Base-by-base conservation (phyloP, 2,329 filamentous ascomycete genomes). In the Xylaria sp. region DNA sequence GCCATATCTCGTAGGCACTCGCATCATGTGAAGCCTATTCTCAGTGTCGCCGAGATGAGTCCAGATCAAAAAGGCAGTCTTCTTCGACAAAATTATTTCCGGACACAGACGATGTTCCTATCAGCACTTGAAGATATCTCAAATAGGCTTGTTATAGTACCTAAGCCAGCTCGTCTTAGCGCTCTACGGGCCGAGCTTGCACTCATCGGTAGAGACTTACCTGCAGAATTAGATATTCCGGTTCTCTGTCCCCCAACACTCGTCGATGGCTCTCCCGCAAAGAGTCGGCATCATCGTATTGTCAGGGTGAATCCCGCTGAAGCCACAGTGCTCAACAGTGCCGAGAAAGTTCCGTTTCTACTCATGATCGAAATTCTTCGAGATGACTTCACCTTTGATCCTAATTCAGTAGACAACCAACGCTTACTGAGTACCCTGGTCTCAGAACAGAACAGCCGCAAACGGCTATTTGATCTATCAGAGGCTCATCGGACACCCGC, bases 361-460 rank as follows among this genome's bases (percentile, higher is more conserved):
- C 85, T 96, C 32, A 94, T 96, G 92, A 88, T 95, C 2, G 93
- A 96, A 77, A 90, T 96, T 24, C 81, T 96, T 56, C 85, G 90
- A 27, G 92, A 95, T 72, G 93, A 96, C 75, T 95, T 96, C 76
- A 90, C 90, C 39, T 96, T 96, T 74, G 90, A 95, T 73, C 92
- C 92, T 0, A 88, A 91, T 36, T 90, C 89, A 0, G 83, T 86
- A 32, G 90, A 93, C 70, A 96, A 96, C 73, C 86, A 91, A 75
- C 85, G 87, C 61, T 81, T 96, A 24, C 79, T 92, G 39, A 80
- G 82, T 11, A 86, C 81, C 7, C 79, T 92, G n/a, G 69, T 90
- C 21, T 82, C 85, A 21, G 88, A 89, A 64, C 85, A 86, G 73
- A 86, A 84, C 27, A 83, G 81, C 27, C 84, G 86, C 60, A 88